Base-by-base conservation (phyloP, 805 yeast genomes). In the Kuraishia ogatae region DNA sequence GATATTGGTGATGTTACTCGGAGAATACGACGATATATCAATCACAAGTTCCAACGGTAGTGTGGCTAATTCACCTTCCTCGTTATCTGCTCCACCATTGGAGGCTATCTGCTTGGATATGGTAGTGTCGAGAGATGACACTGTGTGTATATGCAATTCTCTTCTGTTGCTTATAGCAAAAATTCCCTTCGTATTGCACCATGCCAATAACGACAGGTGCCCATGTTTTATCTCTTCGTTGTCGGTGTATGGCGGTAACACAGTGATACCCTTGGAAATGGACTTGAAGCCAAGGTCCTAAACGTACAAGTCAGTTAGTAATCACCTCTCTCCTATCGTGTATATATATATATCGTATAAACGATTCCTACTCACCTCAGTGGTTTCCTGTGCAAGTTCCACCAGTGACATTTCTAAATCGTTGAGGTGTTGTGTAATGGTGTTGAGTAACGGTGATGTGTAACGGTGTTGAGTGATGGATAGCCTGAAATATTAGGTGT, bases 281-380 rank as follows among this genome's bases (percentile, higher is more conserved):
- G 59, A 59, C 56, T 66, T 69, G 53, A 68, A 68, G 1, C 72
- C 72, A 56, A 68, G 61, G 20, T 66, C 64, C 65, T 52, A 48
- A 26, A 24, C 15, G 19, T 10, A 10, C 10, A 6, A 26, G 29
- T 26, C n/a, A n/a, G 52, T 23, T 6, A 24, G 50, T 47, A 7
- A 11, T 13, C 24, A 20, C 39, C n/a, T n/a, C n/a, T n/a, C n/a
- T n/a, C n/a, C n/a, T n/a, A n/a, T n/a, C n/a, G n/a, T n/a, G n/a
- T n/a, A n/a, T n/a, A n/a, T n/a, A n/a, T n/a, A n/a, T n/a, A n/a
- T n/a, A n/a, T n/a, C n/a, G n/a, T n/a, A n/a, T n/a, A n/a, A n/a
- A n/a, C n/a, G n/a, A n/a, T n/a, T n/a, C n/a, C n/a, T n/a, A 26
- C 46, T n/a, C 21, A 39, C 51, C 51, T 49, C 51, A 6, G 51